Evolutionary conservation across 306 rosid genomes (phyloP), one percentile per base, ranked within the genome.

Genomic region (Morella rubra): DNA sequence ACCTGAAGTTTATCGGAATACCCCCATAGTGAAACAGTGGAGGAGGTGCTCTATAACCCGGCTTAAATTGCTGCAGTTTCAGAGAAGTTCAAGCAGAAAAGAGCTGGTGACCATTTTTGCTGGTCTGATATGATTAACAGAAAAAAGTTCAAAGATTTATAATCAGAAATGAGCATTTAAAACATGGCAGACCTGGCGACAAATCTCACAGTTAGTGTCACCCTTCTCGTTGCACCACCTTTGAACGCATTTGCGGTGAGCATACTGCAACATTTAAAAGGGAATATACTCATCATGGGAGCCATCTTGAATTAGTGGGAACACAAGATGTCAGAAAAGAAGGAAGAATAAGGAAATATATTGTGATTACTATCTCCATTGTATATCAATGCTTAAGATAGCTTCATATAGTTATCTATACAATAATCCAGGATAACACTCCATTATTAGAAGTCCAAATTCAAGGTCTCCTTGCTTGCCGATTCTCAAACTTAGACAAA

Each of bases 201-300:
- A 93, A 86, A 93, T 93, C 83, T 93, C 98, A 82, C 98, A 93
- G 69, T 67, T 86, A 44, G 82, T 91, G 79, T 93, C 87, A 0
- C 96, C 98, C 84, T 93, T 93, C 90, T 87, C 97, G 24, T 83
- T 86, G 89, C 98, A 91, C 98, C 98, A 93, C 85, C 97, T 87
- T 81, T 93, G 98, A 59, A 93, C 90, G 82, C 98, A 93, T 49
- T 72, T 86, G 8, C 86, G 79, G 81, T 93, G 98, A 72, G 97
- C 98, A 77, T 86, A 90, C 98, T 93, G 84, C 86, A 85, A 71
- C 59, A 32, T 69, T 61, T 54, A 71, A 73, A 72, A 69, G 45
- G 20, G 19, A 66, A 32, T 22, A 54, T 69, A 74, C 46, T 53
- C 24, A 56, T 37, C 45, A 49, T 49, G 9, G 61, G 42, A 73